Conservation (phyloP, 2,329 filamentous ascomycete genomes). For the Fusarium clavum region DNA sequence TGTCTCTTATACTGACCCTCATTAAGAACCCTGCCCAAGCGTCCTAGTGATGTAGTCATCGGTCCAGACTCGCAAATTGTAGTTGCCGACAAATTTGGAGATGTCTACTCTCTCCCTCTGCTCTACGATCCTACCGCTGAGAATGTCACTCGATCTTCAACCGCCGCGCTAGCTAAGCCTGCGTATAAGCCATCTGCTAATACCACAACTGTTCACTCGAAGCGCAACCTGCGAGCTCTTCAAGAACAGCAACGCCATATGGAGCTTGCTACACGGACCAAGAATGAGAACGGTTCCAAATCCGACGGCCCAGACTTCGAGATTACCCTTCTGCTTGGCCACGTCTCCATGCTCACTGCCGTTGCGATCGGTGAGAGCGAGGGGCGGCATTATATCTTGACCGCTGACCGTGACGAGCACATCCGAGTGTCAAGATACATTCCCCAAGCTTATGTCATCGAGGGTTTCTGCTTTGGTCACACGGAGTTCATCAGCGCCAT, state of each 20-base stretch:
- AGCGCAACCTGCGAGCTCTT: slow-evolving; percentile 70
- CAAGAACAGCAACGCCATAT: slow-evolving; percentile 66
- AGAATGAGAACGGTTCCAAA: slow-evolving; percentile 47
- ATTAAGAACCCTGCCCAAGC: slow-evolving; percentile 84
- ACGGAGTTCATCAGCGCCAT: slow-evolving; percentile 84
- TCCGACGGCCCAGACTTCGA: slow-evolving; percentile 69
- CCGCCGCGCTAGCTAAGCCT: slow-evolving; percentile 44
- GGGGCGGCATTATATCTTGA: slow-evolving; percentile 63
- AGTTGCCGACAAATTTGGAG: slow-evolving; percentile 94
- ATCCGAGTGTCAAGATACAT: slow-evolving; percentile 86
- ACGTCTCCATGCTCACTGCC: slow-evolving; percentile 94
- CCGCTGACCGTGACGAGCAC: slow-evolving; percentile 73
- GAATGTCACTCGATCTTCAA: slow-evolving; percentile 16
- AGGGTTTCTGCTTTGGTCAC: slow-evolving; percentile 90
- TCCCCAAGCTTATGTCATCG: slow-evolving; percentile 88
- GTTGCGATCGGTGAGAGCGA: slow-evolving; percentile 65
- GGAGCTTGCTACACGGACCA: slow-evolving; percentile 47
- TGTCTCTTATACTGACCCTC: slow-evolving; percentile 45
- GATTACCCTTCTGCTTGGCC: slow-evolving; percentile 83
- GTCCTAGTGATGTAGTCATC: slow-evolving; percentile 80
- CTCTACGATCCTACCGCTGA: slow-evolving; percentile 40
- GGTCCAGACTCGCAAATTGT: slow-evolving; percentile 80
- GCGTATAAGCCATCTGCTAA: slow-evolving; percentile 64
- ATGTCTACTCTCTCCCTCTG: slow-evolving; percentile 90
- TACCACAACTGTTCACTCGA: slow-evolving; percentile 71